These are phyloP conservation scores for Rhododendron simsii DNA, from an alignment of 148 eudicot genomes.

Conservation along the genomic window DNA sequence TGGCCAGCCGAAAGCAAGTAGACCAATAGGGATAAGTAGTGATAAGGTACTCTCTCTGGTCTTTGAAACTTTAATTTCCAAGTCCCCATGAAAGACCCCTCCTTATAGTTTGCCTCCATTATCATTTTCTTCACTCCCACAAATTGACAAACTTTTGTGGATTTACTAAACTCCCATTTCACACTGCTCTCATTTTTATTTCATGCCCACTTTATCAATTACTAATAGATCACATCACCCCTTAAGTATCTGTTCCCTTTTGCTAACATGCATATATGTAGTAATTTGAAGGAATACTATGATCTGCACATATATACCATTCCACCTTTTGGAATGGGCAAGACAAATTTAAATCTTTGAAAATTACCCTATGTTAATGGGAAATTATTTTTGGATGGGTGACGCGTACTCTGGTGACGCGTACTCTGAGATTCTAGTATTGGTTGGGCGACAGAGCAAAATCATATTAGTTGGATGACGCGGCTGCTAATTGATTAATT, in stretches of 20 bases:
- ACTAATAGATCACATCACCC: not conserved
- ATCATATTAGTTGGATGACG: not conserved
- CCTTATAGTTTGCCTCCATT: not conserved
- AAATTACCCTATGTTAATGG: too few species aligned
- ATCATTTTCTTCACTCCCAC: not conserved
- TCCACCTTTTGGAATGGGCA: not conserved
- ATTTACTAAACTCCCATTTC: not conserved
- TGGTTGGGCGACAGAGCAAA: not conserved
- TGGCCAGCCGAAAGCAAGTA: not conserved
- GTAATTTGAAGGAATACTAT: not conserved
- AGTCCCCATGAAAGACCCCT: constrained; percentile 10
- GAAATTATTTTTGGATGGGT: not conserved
- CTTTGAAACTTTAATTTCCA: constrained; percentile 3
- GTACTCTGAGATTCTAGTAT: too few species aligned
- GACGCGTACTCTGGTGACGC: not conserved
- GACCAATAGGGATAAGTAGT: constrained; percentile 6
- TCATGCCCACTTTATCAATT: not conserved
- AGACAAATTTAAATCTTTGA: not conserved
- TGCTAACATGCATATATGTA: not conserved
- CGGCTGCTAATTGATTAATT: too few species aligned
- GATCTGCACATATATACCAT: not conserved
- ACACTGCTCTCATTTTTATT: not conserved
- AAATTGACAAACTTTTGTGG: not conserved
- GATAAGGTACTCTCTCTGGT: constrained; percentile 5
- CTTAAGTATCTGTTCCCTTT: not conserved